These are phyloP conservation scores for Nicotiana undulata DNA, from an alignment of 257 asterid genomes.

Conservation along the genomic window DNA sequence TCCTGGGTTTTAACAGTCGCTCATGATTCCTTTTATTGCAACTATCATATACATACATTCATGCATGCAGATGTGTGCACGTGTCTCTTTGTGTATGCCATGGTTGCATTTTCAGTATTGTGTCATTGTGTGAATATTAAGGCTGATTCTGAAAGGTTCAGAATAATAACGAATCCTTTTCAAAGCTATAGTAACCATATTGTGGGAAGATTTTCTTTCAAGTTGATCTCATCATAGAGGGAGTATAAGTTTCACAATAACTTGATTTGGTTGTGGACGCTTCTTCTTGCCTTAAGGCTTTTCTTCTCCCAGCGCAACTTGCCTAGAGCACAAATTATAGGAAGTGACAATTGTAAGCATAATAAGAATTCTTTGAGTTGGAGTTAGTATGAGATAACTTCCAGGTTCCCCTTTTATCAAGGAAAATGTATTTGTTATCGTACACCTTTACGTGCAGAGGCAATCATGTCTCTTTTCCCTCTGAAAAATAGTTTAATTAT, in stretches of 20 bases:
- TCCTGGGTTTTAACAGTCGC: neutral
- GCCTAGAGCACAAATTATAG: neutral
- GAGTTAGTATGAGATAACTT: neutral
- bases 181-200: neutral
- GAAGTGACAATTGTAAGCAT: neutral
- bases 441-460: neutral
- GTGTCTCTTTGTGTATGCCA: neutral
- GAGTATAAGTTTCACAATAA: neutral
- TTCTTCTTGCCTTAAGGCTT: neutral
- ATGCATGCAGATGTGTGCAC: neutral
- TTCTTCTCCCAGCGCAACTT: neutral
- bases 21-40: neutral
- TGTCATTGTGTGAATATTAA: neutral
- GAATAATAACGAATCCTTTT: neutral
- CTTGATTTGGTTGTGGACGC: neutral
- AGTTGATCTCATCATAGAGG: neutral
- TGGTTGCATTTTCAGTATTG: neutral
- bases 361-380: neutral
- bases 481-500: neutral
- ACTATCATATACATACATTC: neutral
- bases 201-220: neutral
- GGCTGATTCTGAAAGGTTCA: neutral
- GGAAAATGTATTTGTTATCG: neutral
- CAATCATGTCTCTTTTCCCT: neutral
- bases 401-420: neutral